Conservation (phyloP, 139 green algal species). For the Gonium pectorale region DNA sequence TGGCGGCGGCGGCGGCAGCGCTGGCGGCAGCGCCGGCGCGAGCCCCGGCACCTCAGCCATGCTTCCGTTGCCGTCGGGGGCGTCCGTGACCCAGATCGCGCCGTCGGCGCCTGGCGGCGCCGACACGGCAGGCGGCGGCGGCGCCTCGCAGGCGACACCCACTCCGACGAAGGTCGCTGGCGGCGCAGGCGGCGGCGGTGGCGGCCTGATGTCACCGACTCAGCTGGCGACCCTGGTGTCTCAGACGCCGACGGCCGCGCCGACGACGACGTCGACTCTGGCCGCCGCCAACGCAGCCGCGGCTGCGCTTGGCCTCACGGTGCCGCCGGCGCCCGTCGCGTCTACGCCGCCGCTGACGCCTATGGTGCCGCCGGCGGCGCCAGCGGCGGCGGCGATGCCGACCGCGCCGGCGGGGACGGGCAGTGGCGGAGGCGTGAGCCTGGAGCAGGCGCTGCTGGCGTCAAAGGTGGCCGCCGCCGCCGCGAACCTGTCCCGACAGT, state of each 20-base stretch:
- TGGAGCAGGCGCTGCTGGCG: conserved; percentile 13
- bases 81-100: background rate
- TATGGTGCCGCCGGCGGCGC: no score
- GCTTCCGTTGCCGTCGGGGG: background rate
- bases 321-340: background rate
- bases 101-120: background rate
- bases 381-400: background rate
- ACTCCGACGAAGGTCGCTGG: no score
- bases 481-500: background rate
- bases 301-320: background rate
- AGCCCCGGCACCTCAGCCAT: background rate
- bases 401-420: background rate
- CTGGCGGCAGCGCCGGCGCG: background rate
- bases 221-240: background rate
- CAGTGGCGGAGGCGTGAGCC: background rate
- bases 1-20: background rate
- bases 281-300: conserved; percentile 18
- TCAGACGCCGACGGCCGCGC: background rate
- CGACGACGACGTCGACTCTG: background rate
- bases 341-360: background rate
- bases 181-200: no score
- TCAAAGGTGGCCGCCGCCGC: conserved; percentile 39
- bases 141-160: no score
- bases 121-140: background rate
- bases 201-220: no score